Base-by-base conservation (phyloP, 345 rosid genomes). In the Geranium brycei region DNA sequence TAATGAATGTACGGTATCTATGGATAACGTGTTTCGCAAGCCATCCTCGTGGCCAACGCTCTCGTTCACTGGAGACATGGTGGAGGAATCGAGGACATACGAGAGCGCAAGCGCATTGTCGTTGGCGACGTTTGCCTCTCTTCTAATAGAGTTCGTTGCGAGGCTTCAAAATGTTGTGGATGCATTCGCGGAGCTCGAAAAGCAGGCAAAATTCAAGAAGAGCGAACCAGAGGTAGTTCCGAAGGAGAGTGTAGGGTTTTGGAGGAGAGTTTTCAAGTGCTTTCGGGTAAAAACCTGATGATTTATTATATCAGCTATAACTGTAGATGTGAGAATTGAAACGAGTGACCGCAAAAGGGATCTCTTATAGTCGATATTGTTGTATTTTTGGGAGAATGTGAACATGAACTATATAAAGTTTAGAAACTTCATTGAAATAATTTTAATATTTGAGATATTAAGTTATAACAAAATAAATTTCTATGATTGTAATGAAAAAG, bases 51-150 rank as follows among this genome's bases (percentile, higher is more conserved):
- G 97, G 97, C 92, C 93, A 0, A 82, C 73, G 1, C 74, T 87
- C 31, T 79, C 95, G 0, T 82, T 84, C 47, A 64, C 64, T 3
- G 67, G 70, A n/a, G 82, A 19, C 2, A 64, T 41, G 10, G 18
- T 80, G 30, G 93, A 83, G 71, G 82, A 74, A 10, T 87, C 95
- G 7, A 80, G 76, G 66, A 78, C 91, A 19, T 91, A 85, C 32
- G 95, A 89, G 67, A 89, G 92, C 68, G 96, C 95, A 3, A 89
- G 93, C 31, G 92, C 95, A 0, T 73, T 91, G 80, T 89, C 96
- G 28, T 71, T 91, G 14, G 98, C 96, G 3, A 91, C 98, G n/a
- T 91, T 91, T 23, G 51, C 89, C 1, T 89, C 98, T 0, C 87
- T 85, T 31, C 72, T 91, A 68, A 87, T 89, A 17, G 98, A 91